These are phyloP conservation scores for Mucor velutinosus DNA, from an alignment of 371 early-diverging fungal genomes.

Conservation along the genomic window DNA sequence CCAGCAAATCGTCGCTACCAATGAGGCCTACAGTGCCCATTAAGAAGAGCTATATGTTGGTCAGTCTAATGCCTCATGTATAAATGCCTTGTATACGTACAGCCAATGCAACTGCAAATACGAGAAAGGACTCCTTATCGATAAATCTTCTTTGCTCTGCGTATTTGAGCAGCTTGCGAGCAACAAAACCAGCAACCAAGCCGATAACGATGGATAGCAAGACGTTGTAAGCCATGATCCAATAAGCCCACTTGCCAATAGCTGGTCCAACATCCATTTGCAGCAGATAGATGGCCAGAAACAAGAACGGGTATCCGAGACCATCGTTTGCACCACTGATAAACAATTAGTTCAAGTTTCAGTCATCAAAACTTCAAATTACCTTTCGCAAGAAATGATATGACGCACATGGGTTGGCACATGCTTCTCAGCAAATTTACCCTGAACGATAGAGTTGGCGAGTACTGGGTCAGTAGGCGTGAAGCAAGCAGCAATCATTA, in stretches of 20 bases:
- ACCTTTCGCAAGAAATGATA: constrained; percentile 82
- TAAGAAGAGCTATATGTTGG: constrained; percentile 59
- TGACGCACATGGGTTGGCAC: constrained; percentile 83
- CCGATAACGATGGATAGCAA: constrained; percentile 79
- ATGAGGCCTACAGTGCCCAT: constrained; percentile 78
- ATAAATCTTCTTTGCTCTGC: constrained; percentile 73
- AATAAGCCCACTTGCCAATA: constrained; percentile 72
- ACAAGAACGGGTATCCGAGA: constrained; percentile 87
- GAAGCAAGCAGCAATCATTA: constrained; percentile 51
- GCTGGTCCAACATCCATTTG: constrained; percentile 61
- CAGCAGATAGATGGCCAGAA: constrained; percentile 76
- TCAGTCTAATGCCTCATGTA: not conserved
- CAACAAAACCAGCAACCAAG: constrained; percentile 72
- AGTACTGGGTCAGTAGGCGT: constrained; percentile 67
- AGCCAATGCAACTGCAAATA: constrained; percentile 84
- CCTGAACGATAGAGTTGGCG: constrained; percentile 92
- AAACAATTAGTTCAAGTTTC: not conserved
- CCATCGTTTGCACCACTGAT: constrained; percentile 80
- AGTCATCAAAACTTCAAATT: not conserved
- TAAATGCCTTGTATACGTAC: constrained; percentile 34
- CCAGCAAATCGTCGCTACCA: constrained; percentile 88
- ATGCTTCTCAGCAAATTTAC: constrained; percentile 89
- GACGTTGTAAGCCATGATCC: constrained; percentile 77
- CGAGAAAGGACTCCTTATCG: constrained; percentile 91
- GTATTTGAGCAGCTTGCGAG: constrained; percentile 68